Percentiles rank a stretch among this genome's conserved stretches.
These are phyloP conservation scores for Ceratobasidium sp. DNA, from an alignment of 1,284 basidiomycete species.

Conservation along the genomic window DNA sequence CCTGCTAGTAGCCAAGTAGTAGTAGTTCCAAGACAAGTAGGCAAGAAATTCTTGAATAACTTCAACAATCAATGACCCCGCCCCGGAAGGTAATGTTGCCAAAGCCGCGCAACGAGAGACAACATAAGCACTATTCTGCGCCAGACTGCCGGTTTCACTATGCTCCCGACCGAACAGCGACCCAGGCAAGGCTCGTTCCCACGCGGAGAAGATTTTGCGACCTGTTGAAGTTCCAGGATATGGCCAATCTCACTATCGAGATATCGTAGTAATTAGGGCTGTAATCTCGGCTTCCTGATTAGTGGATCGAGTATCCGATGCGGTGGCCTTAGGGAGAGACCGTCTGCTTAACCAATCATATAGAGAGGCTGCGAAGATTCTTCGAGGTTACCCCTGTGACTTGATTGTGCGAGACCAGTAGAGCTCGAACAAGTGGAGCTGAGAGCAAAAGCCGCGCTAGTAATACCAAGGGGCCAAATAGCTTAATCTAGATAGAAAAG, in stretches of 20 bases:
- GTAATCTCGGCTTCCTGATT: background rate
- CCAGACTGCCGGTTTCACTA: slow-evolving; percentile 1
- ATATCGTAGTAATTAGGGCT: background rate
- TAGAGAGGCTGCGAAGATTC: background rate
- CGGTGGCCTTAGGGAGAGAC: background rate
- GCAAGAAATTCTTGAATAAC: too few relatives aligned
- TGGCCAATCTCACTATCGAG: background rate
- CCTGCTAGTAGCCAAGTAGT: background rate
- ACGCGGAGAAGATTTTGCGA: background rate
- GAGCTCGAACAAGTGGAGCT: background rate
- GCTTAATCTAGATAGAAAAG: too few relatives aligned
- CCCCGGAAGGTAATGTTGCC: background rate
- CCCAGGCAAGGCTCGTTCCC: background rate
- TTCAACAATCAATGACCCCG: background rate
- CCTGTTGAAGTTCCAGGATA: background rate
- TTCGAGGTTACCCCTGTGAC: background rate
- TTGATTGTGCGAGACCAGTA: background rate
- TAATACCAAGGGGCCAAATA: too few relatives aligned
- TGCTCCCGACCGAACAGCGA: background rate
- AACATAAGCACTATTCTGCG: background rate
- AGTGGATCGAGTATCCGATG: slow-evolving; percentile 1
- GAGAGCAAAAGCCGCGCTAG: too few relatives aligned
- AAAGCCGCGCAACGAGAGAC: background rate
- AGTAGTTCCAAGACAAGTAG: too few relatives aligned
- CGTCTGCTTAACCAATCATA: background rate